These are phyloP conservation scores for Cercis canadensis DNA, from an alignment of 306 rosid genomes.

Conservation along the genomic window DNA sequence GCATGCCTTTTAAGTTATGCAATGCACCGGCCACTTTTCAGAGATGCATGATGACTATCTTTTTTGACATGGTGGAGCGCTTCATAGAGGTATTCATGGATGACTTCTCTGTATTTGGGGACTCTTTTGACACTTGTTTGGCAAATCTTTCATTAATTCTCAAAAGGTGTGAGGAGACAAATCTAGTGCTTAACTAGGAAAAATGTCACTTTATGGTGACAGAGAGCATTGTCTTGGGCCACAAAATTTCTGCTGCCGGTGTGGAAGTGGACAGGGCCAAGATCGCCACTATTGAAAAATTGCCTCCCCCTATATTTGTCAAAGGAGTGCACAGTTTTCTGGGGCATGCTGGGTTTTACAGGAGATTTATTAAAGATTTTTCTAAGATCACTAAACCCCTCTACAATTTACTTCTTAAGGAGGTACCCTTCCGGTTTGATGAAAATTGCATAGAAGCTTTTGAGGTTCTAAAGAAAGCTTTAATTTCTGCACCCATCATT, in stretches of 20 bases:
- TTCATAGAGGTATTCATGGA: too few species aligned
- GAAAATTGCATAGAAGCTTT: neutral
- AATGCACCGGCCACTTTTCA: neutral
- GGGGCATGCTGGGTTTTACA: neutral
- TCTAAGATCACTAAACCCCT: neutral
- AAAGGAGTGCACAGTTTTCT: neutral
- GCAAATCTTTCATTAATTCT: neutral
- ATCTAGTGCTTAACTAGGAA: neutral
- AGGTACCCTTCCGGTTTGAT: neutral
- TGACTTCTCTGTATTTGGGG: neutral
- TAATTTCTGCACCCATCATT: neutral
- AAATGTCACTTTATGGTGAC: neutral
- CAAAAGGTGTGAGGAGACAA: neutral
- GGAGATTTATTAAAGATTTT: neutral
- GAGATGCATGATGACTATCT: neutral
- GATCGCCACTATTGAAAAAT: neutral
- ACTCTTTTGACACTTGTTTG: neutral
- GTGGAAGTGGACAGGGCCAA: neutral
- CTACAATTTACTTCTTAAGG: neutral
- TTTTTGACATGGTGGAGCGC: neutral
- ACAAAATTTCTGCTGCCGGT: neutral
- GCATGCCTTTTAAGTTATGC: neutral
- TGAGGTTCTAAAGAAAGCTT: neutral
- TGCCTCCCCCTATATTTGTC: accelerated
- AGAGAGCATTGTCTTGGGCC: neutral